A percentile compares a stretch with the other conserved stretches of the same genome.
These are phyloP conservation scores for Leccinum disarticulatum DNA, from an alignment of 768 basidiomycete genomes.

Conservation along the genomic window DNA sequence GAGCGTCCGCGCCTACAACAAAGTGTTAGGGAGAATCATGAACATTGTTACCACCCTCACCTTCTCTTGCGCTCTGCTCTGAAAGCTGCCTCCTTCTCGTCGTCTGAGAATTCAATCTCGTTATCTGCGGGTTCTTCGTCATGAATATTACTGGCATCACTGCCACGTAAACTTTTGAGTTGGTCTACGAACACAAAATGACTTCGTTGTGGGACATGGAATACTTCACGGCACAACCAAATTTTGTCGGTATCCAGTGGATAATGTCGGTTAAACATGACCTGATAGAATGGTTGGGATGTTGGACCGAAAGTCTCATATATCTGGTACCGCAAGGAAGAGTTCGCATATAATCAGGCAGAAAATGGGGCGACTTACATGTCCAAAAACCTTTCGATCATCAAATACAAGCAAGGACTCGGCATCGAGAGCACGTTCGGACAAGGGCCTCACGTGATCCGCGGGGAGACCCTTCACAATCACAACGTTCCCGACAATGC, in stretches of 20 bases:
- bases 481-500: slow-evolving; percentile 67
- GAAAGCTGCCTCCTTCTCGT: slow-evolving; percentile 82
- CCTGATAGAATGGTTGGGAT: slow-evolving; percentile 83
- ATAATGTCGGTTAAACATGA: slow-evolving; percentile 71
- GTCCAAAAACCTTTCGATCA: slow-evolving; percentile 87
- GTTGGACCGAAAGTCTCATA: slow-evolving; percentile 97
- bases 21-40: neutral
- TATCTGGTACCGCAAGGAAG: slow-evolving; percentile 47
- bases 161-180: slow-evolving; percentile 73
- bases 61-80: slow-evolving; percentile 59
- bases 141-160: slow-evolving; percentile 91
- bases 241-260: slow-evolving; percentile 60
- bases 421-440: slow-evolving; percentile 73
- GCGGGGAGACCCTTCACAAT: slow-evolving; percentile 66
- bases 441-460: slow-evolving; percentile 42
- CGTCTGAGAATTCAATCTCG: slow-evolving; percentile 93
- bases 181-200: slow-evolving; percentile 80
- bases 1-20: slow-evolving; percentile 51
- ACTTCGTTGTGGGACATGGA: slow-evolving; percentile 78
- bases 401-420: slow-evolving; percentile 90
- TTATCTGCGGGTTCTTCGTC: slow-evolving; percentile 93
- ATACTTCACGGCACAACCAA: slow-evolving; percentile 62
- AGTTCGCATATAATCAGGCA: slow-evolving; percentile 12
- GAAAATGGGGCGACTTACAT: slow-evolving; percentile 52
- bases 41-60: slow-evolving; percentile 37